Base-by-base conservation (phyloP, 768 basidiomycete genomes). In the Phanerochaete carnosa region DNA sequence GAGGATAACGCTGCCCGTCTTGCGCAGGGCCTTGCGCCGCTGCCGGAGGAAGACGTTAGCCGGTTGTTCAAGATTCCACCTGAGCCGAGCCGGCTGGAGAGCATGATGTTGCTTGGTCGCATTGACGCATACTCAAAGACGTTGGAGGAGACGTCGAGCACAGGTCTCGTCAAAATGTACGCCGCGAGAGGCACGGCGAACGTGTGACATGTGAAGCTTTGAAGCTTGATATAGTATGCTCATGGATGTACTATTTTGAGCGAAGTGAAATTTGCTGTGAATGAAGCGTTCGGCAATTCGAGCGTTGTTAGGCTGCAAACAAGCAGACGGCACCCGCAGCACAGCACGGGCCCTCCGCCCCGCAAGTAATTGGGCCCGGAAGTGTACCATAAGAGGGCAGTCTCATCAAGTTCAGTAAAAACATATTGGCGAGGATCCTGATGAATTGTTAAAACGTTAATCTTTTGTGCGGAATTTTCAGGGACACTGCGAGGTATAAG, bases 11-110 rank as follows among this genome's bases (percentile, higher is more conserved):
- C 81, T 37, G 77, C 77, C 55, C 84, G 95, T 46, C 80, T 89
- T 63, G 87, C 86, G 39, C 92, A 94, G 68, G 95, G 95, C 13
- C 76, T 95, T 54, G 84, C 84, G 26, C 92, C 95, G 64, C 78
- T 95, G 29, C 94, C 95, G 1, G 90, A 94, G 73, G 91, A 96
- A 70, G 90, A 94, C 67, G 84, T 93, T 33, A 80, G 83, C 68
- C 81, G 94, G 63, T 69, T 94, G 70, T 94, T 94, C 80, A 94
- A 90, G 77, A 90, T 94, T 37, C 91, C 94, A 7, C 77, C 85
- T 23, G 95, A 96, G 69, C 95, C 95, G 25, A 94, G 86, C 71
- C 84, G 94, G 61, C 74, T 97, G 64, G 94, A 96, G 67, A 89
- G 92, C 73, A 79, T 94, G 85, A 72, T 95, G 72, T 66, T 95